Percentiles rank a stretch among this genome's conserved stretches.
These are phyloP conservation scores for Domatiomyces globalis DNA, from an alignment of 2,329 filamentous ascomycete genomes.

Conservation along the genomic window DNA sequence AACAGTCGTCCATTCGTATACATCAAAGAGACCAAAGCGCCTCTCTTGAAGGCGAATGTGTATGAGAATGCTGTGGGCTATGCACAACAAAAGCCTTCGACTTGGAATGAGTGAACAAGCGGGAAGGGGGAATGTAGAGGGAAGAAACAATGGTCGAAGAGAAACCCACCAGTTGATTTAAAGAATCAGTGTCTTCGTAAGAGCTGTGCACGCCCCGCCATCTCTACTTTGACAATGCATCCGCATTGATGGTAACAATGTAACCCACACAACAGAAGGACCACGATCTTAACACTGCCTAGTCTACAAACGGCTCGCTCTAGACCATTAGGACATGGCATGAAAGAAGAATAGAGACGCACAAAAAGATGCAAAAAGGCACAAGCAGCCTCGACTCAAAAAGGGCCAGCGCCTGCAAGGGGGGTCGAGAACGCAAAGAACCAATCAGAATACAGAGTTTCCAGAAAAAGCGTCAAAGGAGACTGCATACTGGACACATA, in stretches of 20 bases:
- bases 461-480: neutral
- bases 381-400: neutral
- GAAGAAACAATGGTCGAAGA: neutral
- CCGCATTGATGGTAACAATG: neutral
- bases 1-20: conserved; percentile 3
- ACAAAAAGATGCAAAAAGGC: too few species aligned
- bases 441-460: neutral
- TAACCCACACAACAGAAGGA: neutral
- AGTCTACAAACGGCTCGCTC: neutral
- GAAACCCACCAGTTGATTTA: neutral
- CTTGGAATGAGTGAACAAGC: neutral
- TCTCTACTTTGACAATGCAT: neutral
- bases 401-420: neutral
- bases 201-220: neutral
- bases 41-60: conserved; percentile 2
- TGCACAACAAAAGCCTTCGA: conserved; percentile 7
- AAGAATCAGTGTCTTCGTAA: neutral
- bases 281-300: neutral
- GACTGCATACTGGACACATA: neutral
- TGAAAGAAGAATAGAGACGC: neutral
- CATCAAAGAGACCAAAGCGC: neutral
- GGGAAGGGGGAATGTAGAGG: neutral
- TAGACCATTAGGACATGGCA: neutral
- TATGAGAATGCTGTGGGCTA: conserved; percentile 6
- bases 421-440: neutral